Evolutionary conservation across 2,329 filamentous ascomycete species (phyloP).

Genomic region (Colletotrichum sidae): DNA sequence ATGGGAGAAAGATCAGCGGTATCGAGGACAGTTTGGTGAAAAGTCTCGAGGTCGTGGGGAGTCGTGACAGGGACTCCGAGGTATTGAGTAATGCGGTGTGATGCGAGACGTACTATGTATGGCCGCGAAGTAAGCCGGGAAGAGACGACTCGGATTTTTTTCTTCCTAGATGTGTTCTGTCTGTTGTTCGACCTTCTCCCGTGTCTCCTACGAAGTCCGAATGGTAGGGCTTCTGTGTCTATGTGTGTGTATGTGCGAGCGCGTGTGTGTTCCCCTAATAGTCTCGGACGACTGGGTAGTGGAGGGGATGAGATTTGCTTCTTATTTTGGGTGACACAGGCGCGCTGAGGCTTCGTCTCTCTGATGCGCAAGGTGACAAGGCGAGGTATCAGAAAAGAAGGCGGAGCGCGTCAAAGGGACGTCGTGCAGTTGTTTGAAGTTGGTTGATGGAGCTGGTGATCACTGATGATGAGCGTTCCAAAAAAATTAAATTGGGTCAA

Average conservation of each 20-base stretch:
- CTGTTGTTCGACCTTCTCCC: background rate
- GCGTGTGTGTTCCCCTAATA: constrained; percentile 1
- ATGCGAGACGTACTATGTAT: constrained; percentile 14
- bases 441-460: constrained; percentile 36
- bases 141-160: constrained; percentile 15
- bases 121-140: constrained; percentile 19
- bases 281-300: background rate
- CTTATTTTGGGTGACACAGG: constrained; percentile 8
- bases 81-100: constrained; percentile 27
- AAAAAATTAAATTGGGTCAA: constrained; percentile 25
- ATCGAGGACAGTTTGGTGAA: constrained; percentile 29
- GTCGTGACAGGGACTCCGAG: constrained; percentile 31
- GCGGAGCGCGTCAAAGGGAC: constrained; percentile 30
- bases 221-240: constrained; percentile 2
- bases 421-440: constrained; percentile 26
- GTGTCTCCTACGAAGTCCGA: constrained; percentile 4
- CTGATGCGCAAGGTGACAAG: constrained; percentile 8
- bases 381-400: constrained; percentile 25
- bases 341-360: constrained; percentile 4
- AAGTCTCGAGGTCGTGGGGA: constrained; percentile 36
- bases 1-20: constrained; percentile 34
- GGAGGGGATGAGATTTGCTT: constrained; percentile 9
- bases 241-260: too few relatives aligned
- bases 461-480: constrained; percentile 37
- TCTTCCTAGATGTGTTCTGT: background rate